Conservation (phyloP, 2,329 filamentous ascomycete genomes). For the Pseudogymnoascus sp. region DNA sequence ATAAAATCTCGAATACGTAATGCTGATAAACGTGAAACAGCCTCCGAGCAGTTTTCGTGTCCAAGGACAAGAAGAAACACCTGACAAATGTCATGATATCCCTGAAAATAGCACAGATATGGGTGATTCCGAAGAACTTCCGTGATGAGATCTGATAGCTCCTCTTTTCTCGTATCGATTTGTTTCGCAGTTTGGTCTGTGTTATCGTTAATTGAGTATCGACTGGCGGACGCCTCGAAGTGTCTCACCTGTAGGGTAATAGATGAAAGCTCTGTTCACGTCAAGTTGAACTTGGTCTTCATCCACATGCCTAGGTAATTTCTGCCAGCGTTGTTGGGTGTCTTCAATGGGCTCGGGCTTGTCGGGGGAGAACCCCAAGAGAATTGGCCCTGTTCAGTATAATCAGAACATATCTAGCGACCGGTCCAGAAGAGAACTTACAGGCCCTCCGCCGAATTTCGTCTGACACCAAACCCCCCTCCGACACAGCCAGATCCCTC, state of each 20-base stretch:
- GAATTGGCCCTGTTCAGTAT: constrained; percentile 49
- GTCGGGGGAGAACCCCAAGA: constrained; percentile 38
- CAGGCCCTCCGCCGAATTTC: constrained; percentile 65
- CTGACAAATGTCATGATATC: constrained; percentile 97
- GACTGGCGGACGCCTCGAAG: constrained; percentile 17
- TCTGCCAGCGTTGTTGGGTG: constrained; percentile 32
- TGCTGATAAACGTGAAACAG: constrained; percentile 73
- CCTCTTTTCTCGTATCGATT: constrained; percentile 60
- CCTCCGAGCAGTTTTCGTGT: constrained; percentile 47
- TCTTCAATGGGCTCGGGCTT: constrained; percentile 15
- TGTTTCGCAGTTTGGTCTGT: constrained; percentile 63
- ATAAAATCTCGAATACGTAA: constrained; percentile 95
- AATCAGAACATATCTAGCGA: constrained; percentile 16
- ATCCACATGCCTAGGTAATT: constrained; percentile 66
- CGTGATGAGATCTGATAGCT: constrained; percentile 73
- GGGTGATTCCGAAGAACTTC: constrained; percentile 73
- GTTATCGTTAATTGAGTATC: constrained; percentile 20
- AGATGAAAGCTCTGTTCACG: constrained; percentile 92
- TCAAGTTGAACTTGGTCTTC: constrained; percentile 89
- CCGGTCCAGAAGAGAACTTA: constrained; percentile 43
- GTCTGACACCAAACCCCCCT: constrained; percentile 61
- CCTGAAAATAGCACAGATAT: constrained; percentile 91
- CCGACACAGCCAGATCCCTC: constrained; percentile 49
- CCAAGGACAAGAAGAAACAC: constrained; percentile 84
- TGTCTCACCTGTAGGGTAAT: constrained; percentile 73